A percentile compares a stretch with the other conserved stretches of the same genome.
Conservation (phyloP, 177 flowering plant genomes). For the Tripterygium wilfordii region DNA sequence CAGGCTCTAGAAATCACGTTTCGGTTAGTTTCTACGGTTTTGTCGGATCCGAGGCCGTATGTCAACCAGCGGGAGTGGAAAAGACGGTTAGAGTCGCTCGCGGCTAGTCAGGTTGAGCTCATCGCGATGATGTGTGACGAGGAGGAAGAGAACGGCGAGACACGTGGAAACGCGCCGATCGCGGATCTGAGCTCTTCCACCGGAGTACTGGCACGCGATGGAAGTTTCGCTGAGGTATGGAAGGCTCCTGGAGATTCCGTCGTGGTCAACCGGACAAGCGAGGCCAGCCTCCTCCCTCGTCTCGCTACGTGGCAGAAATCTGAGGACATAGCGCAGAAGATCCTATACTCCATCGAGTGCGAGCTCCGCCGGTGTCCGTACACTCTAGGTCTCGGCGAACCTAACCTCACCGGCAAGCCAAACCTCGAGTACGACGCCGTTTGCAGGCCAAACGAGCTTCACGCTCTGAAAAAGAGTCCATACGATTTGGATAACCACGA, state of each 20-base stretch:
- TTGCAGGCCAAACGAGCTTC: conserved; percentile 69
- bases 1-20: conserved; percentile 86
- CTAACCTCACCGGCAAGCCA: conserved; percentile 76
- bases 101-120: conserved; percentile 55
- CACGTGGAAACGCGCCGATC: conserved; percentile 59
- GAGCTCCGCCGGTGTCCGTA: conserved; percentile 62
- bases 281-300: conserved; percentile 73
- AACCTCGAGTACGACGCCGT: conserved; percentile 72
- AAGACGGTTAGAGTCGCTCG: conserved; percentile 59
- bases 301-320: conserved; percentile 77
- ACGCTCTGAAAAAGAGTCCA: conserved; percentile 42
- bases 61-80: conserved; percentile 64
- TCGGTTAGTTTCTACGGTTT: conserved; percentile 55
- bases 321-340: conserved; percentile 54
- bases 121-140: conserved; percentile 60
- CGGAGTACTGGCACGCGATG: conserved; percentile 46
- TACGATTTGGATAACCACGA: conserved; percentile 46
- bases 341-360: conserved; percentile 65
- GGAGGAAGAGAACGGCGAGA: conserved; percentile 25
- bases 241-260: conserved; percentile 36
- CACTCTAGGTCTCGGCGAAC: conserved; percentile 89
- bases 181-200: conserved; percentile 35
- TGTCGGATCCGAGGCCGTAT: conserved; percentile 77
- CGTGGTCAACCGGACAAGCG: conserved; percentile 67
- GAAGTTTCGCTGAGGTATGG: conserved; percentile 79